Evolutionary conservation across 208 protist genomes (phyloP).

Genomic region (Phytomonas serpens): DNA sequence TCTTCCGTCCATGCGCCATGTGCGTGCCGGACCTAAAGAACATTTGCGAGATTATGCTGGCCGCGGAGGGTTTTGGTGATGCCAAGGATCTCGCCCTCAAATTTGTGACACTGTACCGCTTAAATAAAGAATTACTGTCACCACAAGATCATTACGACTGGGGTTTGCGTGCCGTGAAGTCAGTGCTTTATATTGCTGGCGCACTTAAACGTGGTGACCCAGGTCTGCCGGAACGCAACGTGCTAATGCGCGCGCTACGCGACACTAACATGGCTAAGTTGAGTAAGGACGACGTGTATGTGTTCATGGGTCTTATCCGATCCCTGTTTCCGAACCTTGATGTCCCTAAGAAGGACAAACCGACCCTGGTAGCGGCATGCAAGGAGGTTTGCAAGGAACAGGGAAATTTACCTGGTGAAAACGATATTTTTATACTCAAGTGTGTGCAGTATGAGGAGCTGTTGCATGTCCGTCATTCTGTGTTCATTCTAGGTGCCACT

Average conservation of each 20-base stretch:
- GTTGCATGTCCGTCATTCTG: conserved; percentile 97
- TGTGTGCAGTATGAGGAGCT: conserved; percentile 98
- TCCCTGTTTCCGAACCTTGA: conserved; percentile 97
- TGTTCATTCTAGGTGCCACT: conserved; percentile 97
- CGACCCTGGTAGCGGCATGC: conserved; percentile 86
- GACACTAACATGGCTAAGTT: conserved; percentile 98
- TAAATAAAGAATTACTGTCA: conserved; percentile 96
- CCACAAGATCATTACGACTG: conserved; percentile 99
- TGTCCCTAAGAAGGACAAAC: conserved; percentile 92
- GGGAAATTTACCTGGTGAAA: conserved; percentile 92
- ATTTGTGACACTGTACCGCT: conserved; percentile 96
- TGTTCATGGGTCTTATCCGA: conserved; percentile 96
- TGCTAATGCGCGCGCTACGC: conserved; percentile 96
- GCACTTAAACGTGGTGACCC: conserved; percentile 94
- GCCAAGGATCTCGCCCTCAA: conserved; percentile 96
- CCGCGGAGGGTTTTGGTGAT: conserved; percentile 95
- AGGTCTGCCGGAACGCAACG: conserved; percentile 91
- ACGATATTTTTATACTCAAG: conserved; percentile 98
- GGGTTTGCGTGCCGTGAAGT: conserved; percentile 98
- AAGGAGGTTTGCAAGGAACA: conserved; percentile 86
- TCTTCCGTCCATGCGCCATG: conserved; percentile 98
- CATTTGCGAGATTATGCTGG: conserved; percentile 99
- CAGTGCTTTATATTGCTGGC: conserved; percentile 96
- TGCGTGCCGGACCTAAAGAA: conserved; percentile 97
- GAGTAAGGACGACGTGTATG: conserved; percentile 96